Conservation (phyloP, 2,329 filamentous ascomycete genomes). For the Monilinia vaccinii-corymbosi region DNA sequence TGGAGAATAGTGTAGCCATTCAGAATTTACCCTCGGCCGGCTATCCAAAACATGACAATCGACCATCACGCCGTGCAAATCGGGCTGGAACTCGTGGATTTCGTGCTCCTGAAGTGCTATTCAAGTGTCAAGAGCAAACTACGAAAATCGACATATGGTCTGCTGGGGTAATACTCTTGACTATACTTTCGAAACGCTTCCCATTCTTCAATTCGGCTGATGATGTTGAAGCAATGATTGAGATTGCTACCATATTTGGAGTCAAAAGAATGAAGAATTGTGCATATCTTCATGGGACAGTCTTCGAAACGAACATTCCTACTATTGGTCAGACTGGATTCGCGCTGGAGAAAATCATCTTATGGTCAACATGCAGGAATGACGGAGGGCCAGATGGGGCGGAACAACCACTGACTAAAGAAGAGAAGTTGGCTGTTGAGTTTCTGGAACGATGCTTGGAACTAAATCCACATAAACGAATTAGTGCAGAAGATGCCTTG, state of each 20-base stretch:
- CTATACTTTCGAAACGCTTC: constrained; percentile 82
- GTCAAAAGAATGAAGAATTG: constrained; percentile 72
- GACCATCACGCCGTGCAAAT: constrained; percentile 83
- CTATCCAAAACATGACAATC: constrained; percentile 83
- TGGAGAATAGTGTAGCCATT: constrained; percentile 51
- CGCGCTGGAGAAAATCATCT: constrained; percentile 81
- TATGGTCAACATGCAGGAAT: constrained; percentile 83
- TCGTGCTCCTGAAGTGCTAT: constrained; percentile 88
- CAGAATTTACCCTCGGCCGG: constrained; percentile 47
- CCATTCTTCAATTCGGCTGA: constrained; percentile 99
- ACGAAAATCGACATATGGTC: constrained; percentile 97
- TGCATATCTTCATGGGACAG: constrained; percentile 76
- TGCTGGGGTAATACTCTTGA: constrained; percentile 92
- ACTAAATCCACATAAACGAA: constrained; percentile 62
- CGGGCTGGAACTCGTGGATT: constrained; percentile 92
- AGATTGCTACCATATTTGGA: constrained; percentile 94
- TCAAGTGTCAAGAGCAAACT: constrained; percentile 94
- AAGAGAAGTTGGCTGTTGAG: constrained; percentile 63
- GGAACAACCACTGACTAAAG: constrained; percentile 45
- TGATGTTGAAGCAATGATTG: constrained; percentile 94
- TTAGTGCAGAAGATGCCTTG: constrained; percentile 67
- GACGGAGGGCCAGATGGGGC: constrained; percentile 44
- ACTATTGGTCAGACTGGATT: constrained; percentile 82
- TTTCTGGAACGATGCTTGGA: constrained; percentile 69
- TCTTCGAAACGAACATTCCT: constrained; percentile 88